Conservation (phyloP, 2,329 filamentous ascomycete genomes). For the Leptographium lundbergii region DNA sequence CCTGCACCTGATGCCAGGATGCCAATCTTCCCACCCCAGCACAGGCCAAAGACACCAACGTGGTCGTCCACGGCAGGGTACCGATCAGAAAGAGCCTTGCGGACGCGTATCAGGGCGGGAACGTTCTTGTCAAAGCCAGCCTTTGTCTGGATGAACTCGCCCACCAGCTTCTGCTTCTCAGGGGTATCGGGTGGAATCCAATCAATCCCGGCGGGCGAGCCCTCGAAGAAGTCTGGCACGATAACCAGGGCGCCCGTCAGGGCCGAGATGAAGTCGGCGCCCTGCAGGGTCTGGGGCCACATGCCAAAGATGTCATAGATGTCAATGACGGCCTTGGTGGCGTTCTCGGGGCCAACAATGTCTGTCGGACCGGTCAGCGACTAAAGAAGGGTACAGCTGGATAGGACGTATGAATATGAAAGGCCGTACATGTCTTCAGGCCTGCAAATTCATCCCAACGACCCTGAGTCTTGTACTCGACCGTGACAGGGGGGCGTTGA, state of each 20-base stretch:
- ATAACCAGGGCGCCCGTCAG: constrained; percentile 25
- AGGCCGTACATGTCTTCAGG: constrained; percentile 26
- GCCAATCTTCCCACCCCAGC: constrained; percentile 36
- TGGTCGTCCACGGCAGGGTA: constrained; percentile 27
- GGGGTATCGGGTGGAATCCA: constrained; percentile 28
- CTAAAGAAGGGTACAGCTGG: not conserved
- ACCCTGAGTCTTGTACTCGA: constrained; percentile 27
- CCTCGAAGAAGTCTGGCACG: constrained; percentile 27
- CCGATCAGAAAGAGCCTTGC: constrained; percentile 18
- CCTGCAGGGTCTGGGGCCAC: constrained; percentile 32
- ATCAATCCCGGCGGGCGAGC: constrained; percentile 18
- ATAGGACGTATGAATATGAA: constrained; percentile 11
- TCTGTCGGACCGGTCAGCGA: constrained; percentile 16
- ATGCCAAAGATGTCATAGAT: constrained; percentile 37
- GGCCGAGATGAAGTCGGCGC: constrained; percentile 30
- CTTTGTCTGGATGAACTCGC: constrained; percentile 8
- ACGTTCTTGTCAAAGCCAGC: constrained; percentile 19
- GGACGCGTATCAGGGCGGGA: constrained; percentile 19
- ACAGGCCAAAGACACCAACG: constrained; percentile 32
- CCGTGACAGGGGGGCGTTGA: constrained; percentile 23
- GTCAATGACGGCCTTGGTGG: constrained; percentile 26
- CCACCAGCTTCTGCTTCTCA: constrained; percentile 24
- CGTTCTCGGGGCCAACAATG: constrained; percentile 20
- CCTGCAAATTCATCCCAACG: constrained; percentile 26
- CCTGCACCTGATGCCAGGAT: constrained; percentile 23